Conservation (phyloP, 345 rosid genomes). For the Viola odorata region DNA sequence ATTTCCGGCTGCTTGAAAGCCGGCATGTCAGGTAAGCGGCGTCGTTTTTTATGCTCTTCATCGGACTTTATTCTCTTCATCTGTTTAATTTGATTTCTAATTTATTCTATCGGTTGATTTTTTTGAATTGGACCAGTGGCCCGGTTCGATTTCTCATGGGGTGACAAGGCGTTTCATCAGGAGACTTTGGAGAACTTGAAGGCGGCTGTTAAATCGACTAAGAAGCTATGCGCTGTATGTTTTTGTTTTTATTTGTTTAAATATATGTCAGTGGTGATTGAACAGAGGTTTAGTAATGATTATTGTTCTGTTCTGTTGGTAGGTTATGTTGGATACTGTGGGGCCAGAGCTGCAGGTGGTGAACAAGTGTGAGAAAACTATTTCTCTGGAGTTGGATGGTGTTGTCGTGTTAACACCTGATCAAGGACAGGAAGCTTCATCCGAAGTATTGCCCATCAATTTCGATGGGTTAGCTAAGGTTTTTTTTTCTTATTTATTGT, state of each 20-base stretch:
- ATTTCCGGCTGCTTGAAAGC: conserved; percentile 27
- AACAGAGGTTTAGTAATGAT: too few relatives aligned
- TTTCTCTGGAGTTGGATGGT: conserved; percentile 70
- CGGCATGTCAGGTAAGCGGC: conserved; percentile 27
- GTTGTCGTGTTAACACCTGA: conserved; percentile 72
- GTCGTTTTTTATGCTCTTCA: too few relatives aligned
- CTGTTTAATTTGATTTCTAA: neutral
- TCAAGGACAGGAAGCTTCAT: conserved; percentile 72
- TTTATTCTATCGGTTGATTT: conserved; percentile 1
- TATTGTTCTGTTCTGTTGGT: neutral
- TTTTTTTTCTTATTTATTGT: neutral
- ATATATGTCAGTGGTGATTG: neutral
- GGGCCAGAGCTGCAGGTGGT: conserved; percentile 92
- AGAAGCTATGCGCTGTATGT: conserved; percentile 33
- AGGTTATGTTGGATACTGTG: conserved; percentile 97
- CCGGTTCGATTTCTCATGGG: conserved; percentile 33
- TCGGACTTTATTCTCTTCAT: neutral
- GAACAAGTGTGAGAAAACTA: conserved; percentile 65
- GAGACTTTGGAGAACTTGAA: conserved; percentile 28
- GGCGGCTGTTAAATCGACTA: conserved; percentile 27
- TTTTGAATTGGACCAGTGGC: conserved; percentile 18
- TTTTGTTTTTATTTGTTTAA: neutral
- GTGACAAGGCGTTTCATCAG: conserved; percentile 24
- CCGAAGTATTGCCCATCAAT: conserved; percentile 83
- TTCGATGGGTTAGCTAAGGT: conserved; percentile 86